phyloP scores from a whole-genome alignment of 176 grass and related monocot species.

The Chloris gayana region DNA sequence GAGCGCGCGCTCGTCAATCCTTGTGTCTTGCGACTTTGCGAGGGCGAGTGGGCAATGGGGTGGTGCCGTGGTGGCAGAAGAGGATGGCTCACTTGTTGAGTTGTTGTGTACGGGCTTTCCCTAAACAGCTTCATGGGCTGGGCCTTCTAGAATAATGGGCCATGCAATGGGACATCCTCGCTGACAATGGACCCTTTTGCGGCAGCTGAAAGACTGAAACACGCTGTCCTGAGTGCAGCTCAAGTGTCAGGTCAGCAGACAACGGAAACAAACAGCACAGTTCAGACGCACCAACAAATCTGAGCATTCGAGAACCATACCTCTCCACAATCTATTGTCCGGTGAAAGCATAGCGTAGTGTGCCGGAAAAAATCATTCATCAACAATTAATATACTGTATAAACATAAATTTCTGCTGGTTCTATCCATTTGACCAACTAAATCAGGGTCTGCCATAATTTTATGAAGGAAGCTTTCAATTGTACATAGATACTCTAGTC shows the following conservation, averaged over 20 bases:
- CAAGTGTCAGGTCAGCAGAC: neutral
- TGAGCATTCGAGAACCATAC: neutral
- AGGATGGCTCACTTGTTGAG: too few relatives aligned
- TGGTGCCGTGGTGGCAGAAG: too few relatives aligned
- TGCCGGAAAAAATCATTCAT: neutral
- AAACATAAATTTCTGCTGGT: constrained; percentile 5
- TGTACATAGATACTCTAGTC: constrained; percentile 33
- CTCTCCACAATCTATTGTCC: neutral
- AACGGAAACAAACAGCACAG: neutral
- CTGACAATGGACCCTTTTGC: neutral
- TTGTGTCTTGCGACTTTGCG: neutral
- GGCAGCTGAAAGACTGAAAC: neutral
- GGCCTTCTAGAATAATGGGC: constrained; percentile 24
- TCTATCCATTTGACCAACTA: constrained; percentile 8
- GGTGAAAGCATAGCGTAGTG: neutral
- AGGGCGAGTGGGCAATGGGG: neutral
- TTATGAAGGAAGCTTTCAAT: constrained; percentile 17
- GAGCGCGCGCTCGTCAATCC: constrained; percentile 26
- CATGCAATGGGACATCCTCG: neutral
- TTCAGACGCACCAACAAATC: neutral
- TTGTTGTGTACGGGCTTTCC: neutral
- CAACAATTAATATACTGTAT: neutral
- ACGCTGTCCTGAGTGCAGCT: neutral
- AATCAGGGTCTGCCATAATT: constrained; percentile 27
- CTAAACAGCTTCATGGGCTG: neutral